These are phyloP conservation scores for Candida nemodendra DNA, from an alignment of 805 yeast species.

Conservation along the genomic window DNA sequence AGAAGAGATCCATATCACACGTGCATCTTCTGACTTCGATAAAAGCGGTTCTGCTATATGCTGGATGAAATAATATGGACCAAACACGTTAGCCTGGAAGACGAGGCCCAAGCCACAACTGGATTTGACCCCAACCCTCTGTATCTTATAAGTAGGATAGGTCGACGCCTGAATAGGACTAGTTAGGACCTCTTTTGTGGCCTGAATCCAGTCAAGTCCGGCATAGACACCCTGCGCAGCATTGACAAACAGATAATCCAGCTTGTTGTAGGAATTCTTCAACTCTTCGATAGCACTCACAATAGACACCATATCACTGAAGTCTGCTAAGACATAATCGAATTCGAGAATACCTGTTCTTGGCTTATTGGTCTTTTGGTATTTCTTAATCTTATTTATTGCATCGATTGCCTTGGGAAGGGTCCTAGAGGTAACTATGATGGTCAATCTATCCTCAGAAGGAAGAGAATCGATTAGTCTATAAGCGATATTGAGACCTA, in stretches of 20 bases:
- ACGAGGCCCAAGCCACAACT: conserved; percentile 80
- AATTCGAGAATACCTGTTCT: conserved; percentile 67
- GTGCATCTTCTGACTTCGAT: conserved; percentile 45
- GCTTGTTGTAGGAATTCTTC: conserved; percentile 55
- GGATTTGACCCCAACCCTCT: conserved; percentile 72
- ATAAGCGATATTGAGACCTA: conserved; percentile 84
- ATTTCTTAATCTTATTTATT: conserved; percentile 54
- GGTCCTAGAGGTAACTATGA: conserved; percentile 87
- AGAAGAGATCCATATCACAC: conserved; percentile 82
- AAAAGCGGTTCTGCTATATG: conserved; percentile 56
- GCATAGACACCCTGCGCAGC: conserved; percentile 87
- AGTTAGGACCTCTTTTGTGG: conserved; percentile 60
- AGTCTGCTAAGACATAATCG: conserved; percentile 88
- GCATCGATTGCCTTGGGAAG: conserved; percentile 80
- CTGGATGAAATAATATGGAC: conserved; percentile 83
- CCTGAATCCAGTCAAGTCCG: conserved; percentile 85
- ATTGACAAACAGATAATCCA: conserved; percentile 81
- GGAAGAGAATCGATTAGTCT: conserved; percentile 66
- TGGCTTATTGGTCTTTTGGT: conserved; percentile 33
- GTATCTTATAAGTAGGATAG: conserved; percentile 81
- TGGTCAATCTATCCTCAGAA: conserved; percentile 55
- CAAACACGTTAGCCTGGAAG: conserved; percentile 95
- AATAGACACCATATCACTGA: conserved; percentile 84
- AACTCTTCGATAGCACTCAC: conserved; percentile 73
- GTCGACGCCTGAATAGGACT: conserved; percentile 85